Evolutionary conservation across 2,329 filamentous ascomycete genomes (phyloP), one percentile per base, ranked within the genome.

Genomic region (Exutisphaerella laricina): DNA sequence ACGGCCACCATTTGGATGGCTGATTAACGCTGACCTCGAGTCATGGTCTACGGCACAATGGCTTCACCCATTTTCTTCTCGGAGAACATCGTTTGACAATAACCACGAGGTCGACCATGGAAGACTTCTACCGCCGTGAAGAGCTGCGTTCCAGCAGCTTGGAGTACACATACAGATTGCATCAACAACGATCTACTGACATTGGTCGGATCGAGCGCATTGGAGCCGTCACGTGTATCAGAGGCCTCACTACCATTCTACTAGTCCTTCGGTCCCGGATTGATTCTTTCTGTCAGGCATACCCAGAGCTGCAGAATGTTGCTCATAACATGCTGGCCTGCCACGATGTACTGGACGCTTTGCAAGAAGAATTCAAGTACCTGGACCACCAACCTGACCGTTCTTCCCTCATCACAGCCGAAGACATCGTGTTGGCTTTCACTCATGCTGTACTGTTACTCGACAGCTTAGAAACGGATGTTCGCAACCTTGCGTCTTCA

Each of bases 111-210:
- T n/a, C n/a, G n/a, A n/a, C n/a, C n/a, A n/a, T n/a, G n/a, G n/a
- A n/a, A n/a, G n/a, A n/a, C n/a, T n/a, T n/a, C n/a, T n/a, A n/a
- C n/a, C n/a, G n/a, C n/a, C n/a, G n/a, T n/a, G n/a, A n/a, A n/a
- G n/a, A n/a, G n/a, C n/a, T n/a, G n/a, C n/a, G n/a, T n/a, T n/a
- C n/a, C n/a, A n/a, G n/a, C n/a, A n/a, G n/a, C n/a, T n/a, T n/a
- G n/a, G n/a, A n/a, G n/a, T 35, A 35, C 18, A 35, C 33, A 17
- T 35, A 35, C n/a, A 17, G 14, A 13, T 20, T 35, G n/a, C 33
- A 35, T 20, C 33, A 20, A 5, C 18, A 35, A 20, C 17, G 33
- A 12, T 21, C 33, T 12, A 35, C 14, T 12, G 33, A 35, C 33
- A 21, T 35, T 13, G 33, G 33, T 20, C 33, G 33, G 3, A 20